phyloP scores from a whole-genome alignment of 257 asterid genomes.

The Scutellaria minor region DNA sequence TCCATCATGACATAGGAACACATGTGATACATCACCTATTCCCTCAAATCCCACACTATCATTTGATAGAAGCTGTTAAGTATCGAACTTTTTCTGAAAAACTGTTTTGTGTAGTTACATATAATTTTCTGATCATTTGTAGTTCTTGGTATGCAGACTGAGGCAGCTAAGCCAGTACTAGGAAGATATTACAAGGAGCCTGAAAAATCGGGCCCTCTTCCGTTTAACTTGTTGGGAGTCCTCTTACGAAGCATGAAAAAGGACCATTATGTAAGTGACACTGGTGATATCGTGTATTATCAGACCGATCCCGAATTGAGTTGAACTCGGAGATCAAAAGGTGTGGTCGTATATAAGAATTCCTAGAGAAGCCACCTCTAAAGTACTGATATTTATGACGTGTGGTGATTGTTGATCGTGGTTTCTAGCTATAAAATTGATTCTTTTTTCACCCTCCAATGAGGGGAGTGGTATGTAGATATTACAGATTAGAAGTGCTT shows the following conservation, averaged over 20 bases:
- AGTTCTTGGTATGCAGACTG: slow-evolving; percentile 57
- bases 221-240: slow-evolving; percentile 65
- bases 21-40: slow-evolving; percentile 94
- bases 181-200: slow-evolving; percentile 88
- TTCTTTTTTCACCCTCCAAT: slow-evolving; percentile 18
- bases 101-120: background rate
- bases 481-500: slow-evolving; percentile 17
- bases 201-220: slow-evolving; percentile 71
- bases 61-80: slow-evolving; percentile 84
- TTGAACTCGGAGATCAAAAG: slow-evolving; percentile 33
- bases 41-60: slow-evolving; percentile 94
- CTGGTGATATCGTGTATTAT: slow-evolving; percentile 70
- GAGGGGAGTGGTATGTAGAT: slow-evolving; percentile 35
- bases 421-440: slow-evolving; percentile 15
- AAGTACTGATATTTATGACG: slow-evolving; percentile 1
- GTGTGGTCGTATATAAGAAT: background rate
- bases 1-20: slow-evolving; percentile 93
- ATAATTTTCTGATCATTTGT: background rate
- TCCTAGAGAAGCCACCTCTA: background rate
- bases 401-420: background rate
- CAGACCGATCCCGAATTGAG: slow-evolving; percentile 59
- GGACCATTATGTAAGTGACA: slow-evolving; percentile 80
- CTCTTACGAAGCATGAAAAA: slow-evolving; percentile 63
- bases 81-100: background rate
- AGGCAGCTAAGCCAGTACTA: slow-evolving; percentile 75